These are phyloP conservation scores for Collariella sp. DNA, from an alignment of 495 filamentous ascomycete species.

Conservation along the genomic window DNA sequence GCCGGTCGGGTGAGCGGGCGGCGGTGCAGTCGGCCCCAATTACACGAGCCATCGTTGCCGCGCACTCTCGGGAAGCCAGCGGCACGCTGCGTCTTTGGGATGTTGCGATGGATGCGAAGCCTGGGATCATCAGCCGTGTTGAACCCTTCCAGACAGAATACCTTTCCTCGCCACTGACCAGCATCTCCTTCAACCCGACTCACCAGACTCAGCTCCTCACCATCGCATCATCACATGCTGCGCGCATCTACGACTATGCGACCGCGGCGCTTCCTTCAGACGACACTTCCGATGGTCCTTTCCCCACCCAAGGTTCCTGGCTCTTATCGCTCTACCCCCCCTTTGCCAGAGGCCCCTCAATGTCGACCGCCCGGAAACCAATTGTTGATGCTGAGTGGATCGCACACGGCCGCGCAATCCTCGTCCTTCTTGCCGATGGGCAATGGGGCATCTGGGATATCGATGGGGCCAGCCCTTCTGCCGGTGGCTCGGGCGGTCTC, in stretches of 20 bases:
- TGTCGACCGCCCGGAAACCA: conserved; percentile 52
- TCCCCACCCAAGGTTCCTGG: conserved; percentile 51
- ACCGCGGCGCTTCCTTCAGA: conserved; percentile 37
- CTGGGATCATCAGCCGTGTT: conserved; percentile 32
- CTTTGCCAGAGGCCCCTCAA: conserved; percentile 43
- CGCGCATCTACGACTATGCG: conserved; percentile 54
- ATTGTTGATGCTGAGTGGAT: conserved; percentile 81
- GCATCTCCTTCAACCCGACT: conserved; percentile 63
- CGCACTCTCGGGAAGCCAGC: conserved; percentile 56
- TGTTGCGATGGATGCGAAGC: conserved; percentile 32
- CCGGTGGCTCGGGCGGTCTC: conserved; percentile 37
- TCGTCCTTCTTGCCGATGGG: conserved; percentile 71
- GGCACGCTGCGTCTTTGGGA: conserved; percentile 47
- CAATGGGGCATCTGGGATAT: conserved; percentile 95
- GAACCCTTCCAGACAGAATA: conserved; percentile 55
- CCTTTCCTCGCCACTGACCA: conserved; percentile 55
- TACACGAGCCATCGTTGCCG: conserved; percentile 40
- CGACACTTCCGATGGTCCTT: conserved; percentile 39
- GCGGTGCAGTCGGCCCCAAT: conserved; percentile 3
- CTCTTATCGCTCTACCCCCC: conserved; percentile 61
- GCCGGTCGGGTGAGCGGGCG: conserved; percentile 31
- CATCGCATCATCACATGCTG: conserved; percentile 56
- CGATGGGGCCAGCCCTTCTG: conserved; percentile 48
- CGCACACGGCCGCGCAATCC: conserved; percentile 63
- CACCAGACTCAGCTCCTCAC: conserved; percentile 57